Evolutionary conservation across 169 alveolate species (phyloP).

Genomic region (Plasmodium gonderi): DNA sequence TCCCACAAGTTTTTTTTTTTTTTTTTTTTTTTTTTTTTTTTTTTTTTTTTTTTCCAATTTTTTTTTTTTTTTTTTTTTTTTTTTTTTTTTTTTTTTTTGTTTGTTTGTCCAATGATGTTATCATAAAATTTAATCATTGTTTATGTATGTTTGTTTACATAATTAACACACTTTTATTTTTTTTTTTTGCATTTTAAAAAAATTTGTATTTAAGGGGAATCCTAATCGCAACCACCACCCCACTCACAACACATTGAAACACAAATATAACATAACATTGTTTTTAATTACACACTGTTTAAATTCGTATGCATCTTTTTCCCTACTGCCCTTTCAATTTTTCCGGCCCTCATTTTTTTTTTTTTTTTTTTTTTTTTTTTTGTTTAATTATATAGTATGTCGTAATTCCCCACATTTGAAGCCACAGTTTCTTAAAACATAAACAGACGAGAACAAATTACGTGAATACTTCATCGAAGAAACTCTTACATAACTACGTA

Average conservation of each 20-base stretch:
- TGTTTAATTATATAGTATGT: no score
- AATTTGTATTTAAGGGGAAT: not conserved
- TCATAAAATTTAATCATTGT: constrained; percentile 12
- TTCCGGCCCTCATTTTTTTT: not conserved
- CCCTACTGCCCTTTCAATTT: not conserved
- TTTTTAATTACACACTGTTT: not conserved
- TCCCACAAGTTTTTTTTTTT: not conserved
- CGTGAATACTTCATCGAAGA: not conserved
- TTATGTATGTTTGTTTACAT: not conserved
- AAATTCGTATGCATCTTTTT: not conserved
- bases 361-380: not conserved
- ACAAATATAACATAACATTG: not conserved
- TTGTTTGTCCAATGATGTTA: constrained; percentile 63
- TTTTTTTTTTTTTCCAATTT: not conserved
- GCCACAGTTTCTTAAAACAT: not conserved
- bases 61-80: not conserved
- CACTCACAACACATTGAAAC: not conserved
- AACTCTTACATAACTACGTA: not conserved
- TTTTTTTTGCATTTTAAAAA: constrained; percentile 9
- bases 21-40: not conserved
- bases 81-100: not conserved
- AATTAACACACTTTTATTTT: constrained; percentile 33
- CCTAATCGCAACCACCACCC: no score
- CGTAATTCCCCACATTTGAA: not conserved
- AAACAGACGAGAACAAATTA: not conserved